These are phyloP conservation scores for Clarireedia hainanense DNA, from an alignment of 2,329 filamentous ascomycete species.

Conservation along the genomic window DNA sequence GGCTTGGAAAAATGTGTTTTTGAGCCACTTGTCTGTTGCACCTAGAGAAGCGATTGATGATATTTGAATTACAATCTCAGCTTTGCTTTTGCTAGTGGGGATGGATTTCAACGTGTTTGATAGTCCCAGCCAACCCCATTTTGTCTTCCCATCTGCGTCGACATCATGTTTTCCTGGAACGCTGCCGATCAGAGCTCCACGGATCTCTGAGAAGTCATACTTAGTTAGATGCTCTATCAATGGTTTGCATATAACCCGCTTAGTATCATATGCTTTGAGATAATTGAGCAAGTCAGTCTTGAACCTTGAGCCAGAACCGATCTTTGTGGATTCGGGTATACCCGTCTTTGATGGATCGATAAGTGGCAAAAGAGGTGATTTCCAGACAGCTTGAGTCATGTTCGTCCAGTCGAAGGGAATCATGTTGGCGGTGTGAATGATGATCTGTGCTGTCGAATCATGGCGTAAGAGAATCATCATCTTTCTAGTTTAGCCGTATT, in stretches of 20 bases:
- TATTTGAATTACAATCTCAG: conserved; percentile 55
- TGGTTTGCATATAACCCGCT: conserved; percentile 42
- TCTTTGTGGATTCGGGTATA: conserved; percentile 13
- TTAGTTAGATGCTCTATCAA: conserved; percentile 49
- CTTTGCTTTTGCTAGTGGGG: conserved; percentile 33
- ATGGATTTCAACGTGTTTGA: conserved; percentile 50
- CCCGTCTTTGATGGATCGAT: neutral
- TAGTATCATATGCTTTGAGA: conserved; percentile 58
- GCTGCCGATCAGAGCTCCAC: conserved; percentile 68
- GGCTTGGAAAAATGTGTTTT: conserved; percentile 51
- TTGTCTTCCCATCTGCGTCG: conserved; percentile 38
- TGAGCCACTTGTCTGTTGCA: conserved; percentile 62
- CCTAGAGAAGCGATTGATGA: conserved; percentile 80
- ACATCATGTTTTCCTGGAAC: conserved; percentile 60
- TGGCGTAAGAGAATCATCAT: conserved; percentile 79
- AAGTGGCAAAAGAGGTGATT: conserved; percentile 58
- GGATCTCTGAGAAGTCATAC: conserved; percentile 64
- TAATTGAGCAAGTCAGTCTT: conserved; percentile 70
- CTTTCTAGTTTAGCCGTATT: conserved; percentile 37
- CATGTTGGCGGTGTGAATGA: conserved; percentile 90
- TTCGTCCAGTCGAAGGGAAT: conserved; percentile 82
- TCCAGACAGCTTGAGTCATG: conserved; percentile 80
- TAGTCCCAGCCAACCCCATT: conserved; percentile 73
- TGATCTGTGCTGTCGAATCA: conserved; percentile 67
- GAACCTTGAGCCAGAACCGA: conserved; percentile 61